Evolutionary conservation across 768 basidiomycete species (phyloP), one percentile per base, ranked within the genome.

Genomic region (Kwoniella newhampshirensis): DNA sequence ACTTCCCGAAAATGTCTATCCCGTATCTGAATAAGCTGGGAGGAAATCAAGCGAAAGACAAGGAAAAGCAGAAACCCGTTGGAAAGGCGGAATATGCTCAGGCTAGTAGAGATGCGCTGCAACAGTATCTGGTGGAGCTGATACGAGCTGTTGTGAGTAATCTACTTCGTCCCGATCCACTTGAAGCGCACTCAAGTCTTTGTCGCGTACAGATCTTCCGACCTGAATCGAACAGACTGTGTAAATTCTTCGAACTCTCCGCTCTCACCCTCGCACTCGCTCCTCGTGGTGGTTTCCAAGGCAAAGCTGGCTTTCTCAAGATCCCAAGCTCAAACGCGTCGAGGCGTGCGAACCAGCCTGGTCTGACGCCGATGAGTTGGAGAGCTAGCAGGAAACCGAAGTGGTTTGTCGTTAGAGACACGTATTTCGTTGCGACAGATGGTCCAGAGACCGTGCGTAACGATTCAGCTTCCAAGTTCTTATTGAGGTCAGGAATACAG

Each of bases 141-240:
- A 91, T 96, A 57, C 85, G 88, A 25, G 87, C 89, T 1, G 92
- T 96, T 40, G 93, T 92, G 77, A 60, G 87, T 78, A 21, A 35
- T 15, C 47, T 25, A 57, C 20, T 26, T 20, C 28, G n/a, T 25
- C 18, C 3, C 37, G 13, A 13, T 30, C 36, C 28, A 17, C 2
- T 21, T 25, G 26, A 15, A 35, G 44, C 25, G 13, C 27, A 42
- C 40, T 40, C 25, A 53, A 42, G n/a, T 7, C n/a, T n/a, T n/a
- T n/a, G n/a, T n/a, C n/a, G n/a, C n/a, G n/a, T 44, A 11, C 46
- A 94, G 92, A 96, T 98, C 89, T 96, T 94, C 77, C 90, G 92
- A 68, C 90, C 93, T 0, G 85, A 91, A 20, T 83, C 90, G 1
- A 97, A 97, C 69, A 85, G 93, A 30, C 78, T 99, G 0, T 85